Percentiles rank a stretch among this genome's conserved stretches.
These are phyloP conservation scores for Pharnaceum exiguum DNA, from an alignment of 148 eudicot genomes.

Conservation along the genomic window DNA sequence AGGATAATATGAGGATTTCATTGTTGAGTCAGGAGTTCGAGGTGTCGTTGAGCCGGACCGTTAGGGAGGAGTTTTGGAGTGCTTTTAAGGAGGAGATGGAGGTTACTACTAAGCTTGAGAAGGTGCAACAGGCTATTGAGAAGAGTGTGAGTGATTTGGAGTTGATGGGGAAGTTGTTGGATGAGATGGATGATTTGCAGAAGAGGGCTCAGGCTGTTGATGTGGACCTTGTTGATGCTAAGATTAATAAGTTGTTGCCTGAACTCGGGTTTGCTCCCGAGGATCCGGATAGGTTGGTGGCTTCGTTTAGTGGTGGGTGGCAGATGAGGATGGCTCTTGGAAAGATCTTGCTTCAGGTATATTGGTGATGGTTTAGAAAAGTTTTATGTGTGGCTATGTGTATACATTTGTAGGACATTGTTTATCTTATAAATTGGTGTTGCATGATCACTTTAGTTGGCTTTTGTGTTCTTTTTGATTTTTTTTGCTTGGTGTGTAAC, in stretches of 20 bases:
- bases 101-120: constrained; percentile 67
- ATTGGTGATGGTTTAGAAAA: neutral
- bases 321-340: constrained; percentile 99
- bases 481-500: too few relatives aligned
- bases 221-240: constrained; percentile 71
- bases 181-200: constrained; percentile 91
- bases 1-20: constrained; percentile 75
- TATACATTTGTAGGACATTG: too few relatives aligned
- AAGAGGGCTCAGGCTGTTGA: constrained; percentile 76
- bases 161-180: constrained; percentile 93
- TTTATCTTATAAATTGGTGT: too few relatives aligned
- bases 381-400: neutral
- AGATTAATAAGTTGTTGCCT: constrained; percentile 87
- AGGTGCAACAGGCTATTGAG: constrained; percentile 90
- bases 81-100: constrained; percentile 94
- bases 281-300: constrained; percentile 92
- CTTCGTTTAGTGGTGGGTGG: constrained; percentile 98
- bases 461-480: too few relatives aligned
- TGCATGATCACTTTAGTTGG: too few relatives aligned
- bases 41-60: constrained; percentile 73
- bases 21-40: constrained; percentile 93
- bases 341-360: constrained; percentile 93
- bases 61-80: constrained; percentile 82
- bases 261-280: constrained; percentile 81
- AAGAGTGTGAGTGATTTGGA: constrained; percentile 84